Evolutionary conservation across 2,329 filamentous ascomycete species (phyloP).

Genomic region (Aspergillus unguis): DNA sequence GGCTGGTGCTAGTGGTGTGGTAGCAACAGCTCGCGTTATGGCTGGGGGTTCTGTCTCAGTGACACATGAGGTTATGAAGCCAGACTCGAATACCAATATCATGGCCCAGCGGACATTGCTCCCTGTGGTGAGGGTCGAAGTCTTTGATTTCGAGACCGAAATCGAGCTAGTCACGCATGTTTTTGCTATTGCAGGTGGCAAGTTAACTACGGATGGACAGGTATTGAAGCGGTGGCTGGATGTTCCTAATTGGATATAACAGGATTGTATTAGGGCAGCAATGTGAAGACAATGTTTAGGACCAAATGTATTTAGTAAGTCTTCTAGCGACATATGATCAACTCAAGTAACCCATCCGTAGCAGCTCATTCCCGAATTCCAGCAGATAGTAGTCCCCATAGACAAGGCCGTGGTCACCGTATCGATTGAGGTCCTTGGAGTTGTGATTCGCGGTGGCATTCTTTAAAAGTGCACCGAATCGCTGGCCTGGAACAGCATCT

Average conservation of each 20-base stretch:
- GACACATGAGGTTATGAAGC: conserved; percentile 18
- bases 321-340: not conserved
- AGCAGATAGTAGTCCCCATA: conserved; percentile 45
- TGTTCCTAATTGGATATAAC: too few relatives aligned
- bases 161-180: conserved; percentile 1
- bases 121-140: conserved; percentile 15
- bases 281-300: not conserved
- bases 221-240: too few relatives aligned
- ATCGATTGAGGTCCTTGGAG: conserved; percentile 25
- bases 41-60: conserved; percentile 9
- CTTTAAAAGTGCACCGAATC: conserved; percentile 30
- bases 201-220: too few relatives aligned
- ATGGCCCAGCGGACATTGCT: conserved; percentile 25
- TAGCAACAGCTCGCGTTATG: not conserved
- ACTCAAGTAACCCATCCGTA: conserved; percentile 24
- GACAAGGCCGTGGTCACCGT: conserved; percentile 41
- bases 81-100: conserved; percentile 34
- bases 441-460: conserved; percentile 43
- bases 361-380: conserved; percentile 42
- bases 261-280: too few relatives aligned
- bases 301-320: not conserved
- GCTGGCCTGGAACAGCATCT: conserved; percentile 17
- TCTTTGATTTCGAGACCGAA: not conserved
- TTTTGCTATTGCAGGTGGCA: conserved; percentile 1
- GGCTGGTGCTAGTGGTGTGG: conserved; percentile 3